Conservation (phyloP, 2,329 filamentous ascomycete genomes). For the Aspergillus niger region DNA sequence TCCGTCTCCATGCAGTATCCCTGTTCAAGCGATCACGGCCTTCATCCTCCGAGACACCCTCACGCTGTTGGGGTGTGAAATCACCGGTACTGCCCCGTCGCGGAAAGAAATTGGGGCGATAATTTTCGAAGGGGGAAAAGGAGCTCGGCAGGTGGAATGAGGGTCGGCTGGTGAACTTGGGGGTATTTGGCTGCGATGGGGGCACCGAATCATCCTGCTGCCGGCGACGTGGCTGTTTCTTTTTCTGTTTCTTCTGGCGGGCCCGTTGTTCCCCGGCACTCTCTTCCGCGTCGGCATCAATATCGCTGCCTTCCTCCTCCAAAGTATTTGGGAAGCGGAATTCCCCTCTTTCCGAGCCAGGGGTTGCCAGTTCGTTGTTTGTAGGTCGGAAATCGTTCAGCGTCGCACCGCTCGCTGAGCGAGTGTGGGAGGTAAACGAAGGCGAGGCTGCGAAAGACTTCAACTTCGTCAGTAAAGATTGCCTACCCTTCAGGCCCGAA, state of each 20-base stretch:
- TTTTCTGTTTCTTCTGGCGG: conserved; percentile 60
- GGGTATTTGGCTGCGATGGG: conserved; percentile 69
- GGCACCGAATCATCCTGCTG: conserved; percentile 54
- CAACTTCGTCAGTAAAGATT: conserved; percentile 75
- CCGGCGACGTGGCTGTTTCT: conserved; percentile 62
- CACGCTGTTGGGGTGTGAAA: conserved; percentile 55
- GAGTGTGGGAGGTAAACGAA: conserved; percentile 51
- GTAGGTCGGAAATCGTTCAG: conserved; percentile 44
- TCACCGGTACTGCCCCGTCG: conserved; percentile 69
- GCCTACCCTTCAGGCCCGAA: conserved; percentile 57
- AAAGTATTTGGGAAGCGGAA: conserved; percentile 58
- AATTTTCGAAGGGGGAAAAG: conserved; percentile 49
- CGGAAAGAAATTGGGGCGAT: conserved; percentile 55
- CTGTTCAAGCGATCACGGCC: conserved; percentile 64
- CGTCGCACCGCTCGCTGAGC: conserved; percentile 52
- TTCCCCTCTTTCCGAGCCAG: conserved; percentile 52
- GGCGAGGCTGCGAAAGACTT: conserved; percentile 68
- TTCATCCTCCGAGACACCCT: conserved; percentile 74
- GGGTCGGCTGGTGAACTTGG: conserved; percentile 48
- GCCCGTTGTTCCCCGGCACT: conserved; percentile 73
- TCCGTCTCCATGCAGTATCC: conserved; percentile 60
- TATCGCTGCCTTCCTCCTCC: conserved; percentile 66
- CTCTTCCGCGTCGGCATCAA: conserved; percentile 79
- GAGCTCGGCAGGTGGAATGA: conserved; percentile 50
- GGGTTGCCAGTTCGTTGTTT: conserved; percentile 45